Percentiles rank a stretch among this genome's conserved stretches.
These are phyloP conservation scores for Aspergillus steynii DNA, from an alignment of 495 filamentous ascomycete species.

Conservation along the genomic window DNA sequence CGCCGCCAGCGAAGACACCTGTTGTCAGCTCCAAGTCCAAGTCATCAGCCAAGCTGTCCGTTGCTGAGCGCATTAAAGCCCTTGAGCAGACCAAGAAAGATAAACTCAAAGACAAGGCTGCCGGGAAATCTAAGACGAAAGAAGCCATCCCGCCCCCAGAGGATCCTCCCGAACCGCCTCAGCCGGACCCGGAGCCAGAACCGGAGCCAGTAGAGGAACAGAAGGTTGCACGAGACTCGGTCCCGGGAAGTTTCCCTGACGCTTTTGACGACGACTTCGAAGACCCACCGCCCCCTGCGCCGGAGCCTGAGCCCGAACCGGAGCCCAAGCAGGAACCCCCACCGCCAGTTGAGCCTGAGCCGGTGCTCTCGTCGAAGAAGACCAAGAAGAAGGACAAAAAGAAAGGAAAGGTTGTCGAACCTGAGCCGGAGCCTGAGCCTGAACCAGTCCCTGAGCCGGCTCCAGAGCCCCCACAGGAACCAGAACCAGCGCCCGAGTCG, in stretches of 20 bases:
- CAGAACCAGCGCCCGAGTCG: constrained; percentile 11
- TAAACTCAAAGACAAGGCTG: constrained; percentile 36
- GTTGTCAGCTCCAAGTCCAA: constrained; percentile 42
- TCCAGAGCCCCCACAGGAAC: constrained; percentile 5
- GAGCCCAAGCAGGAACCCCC: constrained; percentile 15
- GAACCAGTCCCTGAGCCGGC: constrained; percentile 9
- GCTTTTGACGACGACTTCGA: constrained; percentile 28
- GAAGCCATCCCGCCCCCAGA: constrained; percentile 20
- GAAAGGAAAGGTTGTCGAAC: constrained; percentile 31
- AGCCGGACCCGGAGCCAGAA: constrained; percentile 21
- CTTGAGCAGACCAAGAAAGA: constrained; percentile 48
- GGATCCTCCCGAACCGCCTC: constrained; percentile 17
- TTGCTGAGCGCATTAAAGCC: constrained; percentile 49
- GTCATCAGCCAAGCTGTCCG: constrained; percentile 40
- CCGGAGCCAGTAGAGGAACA: constrained; percentile 26
- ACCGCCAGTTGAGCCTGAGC: constrained; percentile 5
- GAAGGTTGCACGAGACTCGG: constrained; percentile 31
- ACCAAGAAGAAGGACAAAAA: constrained; percentile 23
- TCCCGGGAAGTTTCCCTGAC: constrained; percentile 46
- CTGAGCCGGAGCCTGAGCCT: constrained; percentile 14
- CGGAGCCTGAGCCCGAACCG: constrained; percentile 16
- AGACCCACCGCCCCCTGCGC: constrained; percentile 13
- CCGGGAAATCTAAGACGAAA: constrained; percentile 30
- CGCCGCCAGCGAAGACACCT: constrained; percentile 30
- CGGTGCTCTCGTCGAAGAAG: constrained; percentile 16